Evolutionary conservation across 2,329 filamentous ascomycete species (phyloP).

Genomic region (Pseudopyricularia javanii): DNA sequence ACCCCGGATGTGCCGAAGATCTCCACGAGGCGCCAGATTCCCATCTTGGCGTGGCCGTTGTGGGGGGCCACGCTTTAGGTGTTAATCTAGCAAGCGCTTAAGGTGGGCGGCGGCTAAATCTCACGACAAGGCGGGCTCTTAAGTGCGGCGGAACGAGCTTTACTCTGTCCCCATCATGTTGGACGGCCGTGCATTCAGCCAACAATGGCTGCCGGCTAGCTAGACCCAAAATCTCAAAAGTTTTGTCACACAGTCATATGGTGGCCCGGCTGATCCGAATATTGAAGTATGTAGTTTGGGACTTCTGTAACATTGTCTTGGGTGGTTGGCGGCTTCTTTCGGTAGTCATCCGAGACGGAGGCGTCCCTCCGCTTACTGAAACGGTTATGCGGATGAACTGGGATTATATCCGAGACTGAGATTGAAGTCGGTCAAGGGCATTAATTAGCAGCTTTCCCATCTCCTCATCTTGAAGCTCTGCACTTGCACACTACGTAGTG

Average conservation of each 20-base stretch:
- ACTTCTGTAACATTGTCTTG: not conserved
- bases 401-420: not conserved
- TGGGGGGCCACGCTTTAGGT: not conserved
- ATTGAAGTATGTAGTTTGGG: too few relatives aligned
- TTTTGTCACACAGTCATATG: too few relatives aligned
- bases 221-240: too few relatives aligned
- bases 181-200: too few relatives aligned
- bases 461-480: too few relatives aligned
- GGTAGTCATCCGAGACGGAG: not conserved
- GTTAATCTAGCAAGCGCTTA: not conserved
- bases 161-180: too few relatives aligned
- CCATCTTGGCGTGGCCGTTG: not conserved
- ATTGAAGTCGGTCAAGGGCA: not conserved
- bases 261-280: too few relatives aligned
- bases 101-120: not conserved
- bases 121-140: not conserved
- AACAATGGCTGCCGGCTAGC: too few relatives aligned
- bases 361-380: not conserved
- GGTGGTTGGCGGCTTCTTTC: not conserved
- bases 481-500: too few relatives aligned
- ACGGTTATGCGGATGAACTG: not conserved
- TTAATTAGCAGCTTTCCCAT: too few relatives aligned
- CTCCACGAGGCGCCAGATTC: not conserved
- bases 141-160: not conserved
- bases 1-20: not conserved